phyloP scores from a whole-genome alignment of 2,329 filamentous ascomycete species.

The Cercospora canescens region DNA sequence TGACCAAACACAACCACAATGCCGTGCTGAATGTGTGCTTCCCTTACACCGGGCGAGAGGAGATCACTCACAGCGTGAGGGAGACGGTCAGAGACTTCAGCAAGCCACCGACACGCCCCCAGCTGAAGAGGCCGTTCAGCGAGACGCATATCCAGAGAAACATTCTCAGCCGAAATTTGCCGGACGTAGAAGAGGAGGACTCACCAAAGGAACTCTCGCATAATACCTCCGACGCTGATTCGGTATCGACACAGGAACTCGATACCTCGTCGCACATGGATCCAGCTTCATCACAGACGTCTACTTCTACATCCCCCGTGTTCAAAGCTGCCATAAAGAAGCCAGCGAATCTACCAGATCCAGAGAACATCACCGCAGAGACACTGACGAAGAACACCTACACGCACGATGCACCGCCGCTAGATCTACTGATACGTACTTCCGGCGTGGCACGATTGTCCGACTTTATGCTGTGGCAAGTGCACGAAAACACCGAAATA shows the following conservation, averaged over 20 bases:
- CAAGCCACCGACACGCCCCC: constrained; percentile 52
- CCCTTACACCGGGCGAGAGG: constrained; percentile 92
- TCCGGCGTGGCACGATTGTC: constrained; percentile 90
- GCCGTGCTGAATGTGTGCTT: constrained; percentile 92
- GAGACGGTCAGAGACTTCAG: constrained; percentile 86
- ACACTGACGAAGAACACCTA: constrained; percentile 86
- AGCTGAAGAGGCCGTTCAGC: constrained; percentile 69
- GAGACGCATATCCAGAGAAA: constrained; percentile 84
- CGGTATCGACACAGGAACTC: constrained; percentile 30
- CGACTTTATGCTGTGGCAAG: constrained; percentile 99
- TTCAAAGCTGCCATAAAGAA: constrained; percentile 32
- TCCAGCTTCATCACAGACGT: constrained; percentile 41
- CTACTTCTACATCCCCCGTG: constrained; percentile 41
- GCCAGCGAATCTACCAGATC: constrained; percentile 57
- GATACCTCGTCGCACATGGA: constrained; percentile 35
- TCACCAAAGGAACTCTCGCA: constrained; percentile 13
- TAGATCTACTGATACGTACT: constrained; percentile 89
- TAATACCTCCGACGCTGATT: constrained; percentile 26
- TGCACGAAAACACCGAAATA: constrained; percentile 87
- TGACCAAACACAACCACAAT: constrained; percentile 81
- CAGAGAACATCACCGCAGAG: constrained; percentile 81
- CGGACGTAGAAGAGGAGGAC: constrained; percentile 40
- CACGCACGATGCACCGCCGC: constrained; percentile 78
- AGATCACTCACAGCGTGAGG: constrained; percentile 88
- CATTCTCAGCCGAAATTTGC: constrained; percentile 59